Base-by-base conservation (phyloP, 345 rosid genomes). In the Mangifera indica region DNA sequence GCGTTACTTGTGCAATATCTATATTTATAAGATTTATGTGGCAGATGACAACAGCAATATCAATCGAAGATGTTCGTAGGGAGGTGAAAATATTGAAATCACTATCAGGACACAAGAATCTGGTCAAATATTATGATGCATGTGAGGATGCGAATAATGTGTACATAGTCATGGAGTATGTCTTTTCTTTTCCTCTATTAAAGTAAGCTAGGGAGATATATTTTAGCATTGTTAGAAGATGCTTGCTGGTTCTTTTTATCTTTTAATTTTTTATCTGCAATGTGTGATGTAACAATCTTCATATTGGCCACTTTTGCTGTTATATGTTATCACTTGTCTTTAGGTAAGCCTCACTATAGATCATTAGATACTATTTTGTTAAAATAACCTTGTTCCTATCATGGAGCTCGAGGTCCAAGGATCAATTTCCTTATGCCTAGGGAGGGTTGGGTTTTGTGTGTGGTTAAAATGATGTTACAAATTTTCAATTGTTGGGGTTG, bases 111-210 rank as follows among this genome's bases (percentile, higher is more conserved):
- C 97, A 91, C 71, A 86, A 72, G 75, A 84, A 91, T 86, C 79
- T 91, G 74, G 81, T 89, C 74, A 84, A 89, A 79, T 89, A 83
- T 63, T 82, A 78, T 71, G 97, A 91, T 84, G 92, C 97, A 76
- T 91, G 86, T 73, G 97, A 91, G 79, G 97, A 91, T 78, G 86
- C 87, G 70, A 89, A 84, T 82, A 89, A 91, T 53, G 92, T 91
- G 60, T 91, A 91, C 89, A 89, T 91, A 54, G 94, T 91, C 71
- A 91, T 91, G 97, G 97, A 91, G 97, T 91, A 87, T 59, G 97
- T 87, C 75, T 72, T 75, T 76, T 61, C 74, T 82, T 72, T n/a
- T 72, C 72, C 75, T 69, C 81, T 68, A 26, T 77, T 55, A 44
- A 54, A 71, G 48, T 46, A 66, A 69, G 24, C 61, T 73, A 9